A percentile compares a stretch with the other conserved stretches of the same genome.
Conservation (phyloP, 495 filamentous ascomycete species). For the Aspergillus campestris region DNA sequence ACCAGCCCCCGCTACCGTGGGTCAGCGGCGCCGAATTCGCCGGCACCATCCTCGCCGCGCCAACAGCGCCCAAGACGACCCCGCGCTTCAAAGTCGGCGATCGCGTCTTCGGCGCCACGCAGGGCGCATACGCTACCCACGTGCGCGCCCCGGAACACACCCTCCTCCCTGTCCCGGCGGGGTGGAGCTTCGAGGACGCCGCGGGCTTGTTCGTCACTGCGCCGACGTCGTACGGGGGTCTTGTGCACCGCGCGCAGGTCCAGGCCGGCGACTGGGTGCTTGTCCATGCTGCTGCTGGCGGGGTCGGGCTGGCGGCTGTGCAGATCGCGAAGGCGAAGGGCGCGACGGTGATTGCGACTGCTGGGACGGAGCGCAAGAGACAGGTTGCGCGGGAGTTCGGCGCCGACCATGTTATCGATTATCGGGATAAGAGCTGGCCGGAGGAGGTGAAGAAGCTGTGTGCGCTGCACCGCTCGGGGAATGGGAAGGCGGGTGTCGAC, state of each 20-base stretch:
- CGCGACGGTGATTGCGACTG: slow-evolving; percentile 84
- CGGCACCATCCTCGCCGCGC: slow-evolving; percentile 61
- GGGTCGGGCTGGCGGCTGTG: slow-evolving; percentile 85
- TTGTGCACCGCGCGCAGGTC: slow-evolving; percentile 69
- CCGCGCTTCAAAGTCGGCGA: slow-evolving; percentile 65
- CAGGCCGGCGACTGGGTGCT: slow-evolving; percentile 79
- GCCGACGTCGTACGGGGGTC: slow-evolving; percentile 79
- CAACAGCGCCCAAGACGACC: slow-evolving; percentile 33
- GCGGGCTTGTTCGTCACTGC: slow-evolving; percentile 87
- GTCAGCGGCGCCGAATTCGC: slow-evolving; percentile 80
- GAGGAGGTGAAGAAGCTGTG: slow-evolving; percentile 65
- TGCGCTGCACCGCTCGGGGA: slow-evolving; percentile 44
- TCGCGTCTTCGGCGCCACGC: slow-evolving; percentile 75
- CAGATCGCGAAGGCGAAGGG: slow-evolving; percentile 89
- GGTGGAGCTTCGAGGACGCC: slow-evolving; percentile 77
- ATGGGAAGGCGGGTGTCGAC: slow-evolving; percentile 63
- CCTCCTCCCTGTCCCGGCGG: slow-evolving; percentile 64
- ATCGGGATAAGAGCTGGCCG: slow-evolving; percentile 63
- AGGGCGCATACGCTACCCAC: slow-evolving; percentile 80
- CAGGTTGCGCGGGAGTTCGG: slow-evolving; percentile 71
- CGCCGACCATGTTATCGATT: slow-evolving; percentile 77
- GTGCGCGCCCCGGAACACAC: slow-evolving; percentile 55
- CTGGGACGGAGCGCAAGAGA: slow-evolving; percentile 67
- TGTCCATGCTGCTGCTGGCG: slow-evolving; percentile 87
- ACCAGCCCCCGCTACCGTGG: slow-evolving; percentile 74